Percentiles rank a stretch among this genome's conserved stretches.
These are phyloP conservation scores for Ampelocalamus luodianensis DNA, from an alignment of 176 grass and related monocot species.

Conservation along the genomic window DNA sequence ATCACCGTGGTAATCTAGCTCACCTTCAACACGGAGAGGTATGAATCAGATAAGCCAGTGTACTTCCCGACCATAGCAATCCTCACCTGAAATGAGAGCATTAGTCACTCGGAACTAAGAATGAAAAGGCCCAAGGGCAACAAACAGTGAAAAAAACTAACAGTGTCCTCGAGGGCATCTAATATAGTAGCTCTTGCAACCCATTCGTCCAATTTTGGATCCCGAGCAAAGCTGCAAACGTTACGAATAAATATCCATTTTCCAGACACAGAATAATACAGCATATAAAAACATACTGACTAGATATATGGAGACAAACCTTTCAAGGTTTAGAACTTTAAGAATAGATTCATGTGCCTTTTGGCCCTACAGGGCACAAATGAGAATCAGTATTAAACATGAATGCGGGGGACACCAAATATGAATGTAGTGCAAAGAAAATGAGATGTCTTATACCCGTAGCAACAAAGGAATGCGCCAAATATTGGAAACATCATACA, in stretches of 20 bases:
- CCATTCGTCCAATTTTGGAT: conserved; percentile 72
- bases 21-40: conserved; percentile 77
- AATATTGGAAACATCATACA: conserved; percentile 86
- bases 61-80: conserved; percentile 84
- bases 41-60: conserved; percentile 76
- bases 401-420: not conserved
- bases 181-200: conserved; percentile 55
- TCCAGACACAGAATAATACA: not conserved
- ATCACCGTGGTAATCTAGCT: conserved; percentile 9
- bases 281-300: conserved; percentile 18
- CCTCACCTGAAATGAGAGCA: conserved; percentile 51
- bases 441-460: conserved; percentile 50
- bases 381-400: not conserved
- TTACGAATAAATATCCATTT: conserved; percentile 19
- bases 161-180: conserved; percentile 65
- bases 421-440: conserved; percentile 18
- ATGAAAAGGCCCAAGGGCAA: conserved; percentile 2
- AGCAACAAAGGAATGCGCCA: conserved; percentile 80
- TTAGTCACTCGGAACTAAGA: conserved; percentile 36
- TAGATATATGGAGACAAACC: conserved; percentile 51
- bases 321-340: conserved; percentile 74
- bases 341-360: conserved; percentile 81
- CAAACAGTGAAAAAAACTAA: conserved; percentile 33
- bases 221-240: conserved; percentile 43
- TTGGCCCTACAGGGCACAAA: conserved; percentile 58